Base-by-base conservation (phyloP, 768 basidiomycete genomes). In the Tricholoma bakamatsutake region DNA sequence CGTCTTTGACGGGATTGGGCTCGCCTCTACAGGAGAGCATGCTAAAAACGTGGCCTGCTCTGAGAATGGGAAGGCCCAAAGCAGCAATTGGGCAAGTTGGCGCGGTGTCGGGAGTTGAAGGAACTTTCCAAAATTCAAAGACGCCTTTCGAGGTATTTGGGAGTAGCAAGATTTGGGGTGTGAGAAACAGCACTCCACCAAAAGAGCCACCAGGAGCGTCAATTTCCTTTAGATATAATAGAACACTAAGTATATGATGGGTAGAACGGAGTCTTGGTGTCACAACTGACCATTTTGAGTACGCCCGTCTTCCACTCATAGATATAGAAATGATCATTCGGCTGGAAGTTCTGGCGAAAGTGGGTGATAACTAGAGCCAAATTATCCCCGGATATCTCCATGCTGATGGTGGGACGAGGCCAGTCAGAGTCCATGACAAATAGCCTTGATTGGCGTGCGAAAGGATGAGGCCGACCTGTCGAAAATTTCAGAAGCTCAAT, bases 361-460 rank as follows among this genome's bases (percentile, higher is more conserved):
- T 68, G 69, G 2, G 67, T 63, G 4, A 74, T 65, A 5, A 76
- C 62, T 1, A 80, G 67, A 1, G 76, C 74, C 2, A 79, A 64
- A 57, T 75, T 64, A 10, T 75, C 69, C 13, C 77, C 78, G 11
- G 77, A 76, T 42, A 77, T 74, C 56, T 79, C 78, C 30, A 80
- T 68, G 10, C 71, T 71, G n/a, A 78, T 64, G 10, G 66, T 58
- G 2, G 74, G 72, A 11, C 63, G 65, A 10, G 62, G 61, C 57
- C 53, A 65, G 0, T 35, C 30, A 1, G 69, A 62, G 4, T 56
- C 66, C 21, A 59, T 54, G 3, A 77, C 69, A n/a, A 64, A 58
- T 18, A 78, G 65, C 8, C 59, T 52, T 0, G 67, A 60, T 9
- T 66, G 59, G 11, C 60, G 57, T 0, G 74, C 76, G 0, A 62